These are phyloP conservation scores for Saccharum spontaneum DNA, from an alignment of 176 grass and related monocot species.

Conservation along the genomic window DNA sequence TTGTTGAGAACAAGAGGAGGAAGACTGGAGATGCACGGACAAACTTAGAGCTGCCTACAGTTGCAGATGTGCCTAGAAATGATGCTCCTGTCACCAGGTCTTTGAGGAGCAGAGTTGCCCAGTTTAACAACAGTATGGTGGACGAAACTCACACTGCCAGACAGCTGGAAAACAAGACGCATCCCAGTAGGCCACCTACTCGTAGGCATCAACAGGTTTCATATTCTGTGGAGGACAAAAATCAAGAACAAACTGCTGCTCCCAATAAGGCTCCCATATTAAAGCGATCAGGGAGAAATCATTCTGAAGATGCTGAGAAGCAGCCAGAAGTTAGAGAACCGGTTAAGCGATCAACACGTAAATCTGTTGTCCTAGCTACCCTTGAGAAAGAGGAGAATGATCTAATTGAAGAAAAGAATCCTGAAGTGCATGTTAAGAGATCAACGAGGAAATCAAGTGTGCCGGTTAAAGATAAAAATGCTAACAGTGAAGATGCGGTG, in stretches of 20 bases:
- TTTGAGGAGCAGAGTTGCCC: slow-evolving; percentile 33
- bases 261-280: background rate
- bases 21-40: background rate
- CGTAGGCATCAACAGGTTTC: slow-evolving; percentile 4
- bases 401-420: background rate
- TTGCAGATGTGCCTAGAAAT: background rate
- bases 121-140: background rate
- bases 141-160: background rate
- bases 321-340: slow-evolving; percentile 13
- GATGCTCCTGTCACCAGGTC: slow-evolving; percentile 14
- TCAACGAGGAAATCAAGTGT: background rate
- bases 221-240: slow-evolving; percentile 10
- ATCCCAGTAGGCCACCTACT: slow-evolving; percentile 1
- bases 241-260: slow-evolving; percentile 14
- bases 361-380: slow-evolving; percentile 7
- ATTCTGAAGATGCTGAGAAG: slow-evolving; percentile 6
- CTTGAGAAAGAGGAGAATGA: slow-evolving; percentile 11
- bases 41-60: background rate
- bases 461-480: background rate
- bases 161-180: slow-evolving; percentile 13
- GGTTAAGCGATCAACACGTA: slow-evolving; percentile 3
- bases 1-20: slow-evolving; percentile 25
- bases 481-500: background rate
- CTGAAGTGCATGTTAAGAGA: slow-evolving; percentile 26
- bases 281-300: slow-evolving; percentile 14